Conservation (phyloP, 345 rosid species). For the Anastatica hierochuntica region DNA sequence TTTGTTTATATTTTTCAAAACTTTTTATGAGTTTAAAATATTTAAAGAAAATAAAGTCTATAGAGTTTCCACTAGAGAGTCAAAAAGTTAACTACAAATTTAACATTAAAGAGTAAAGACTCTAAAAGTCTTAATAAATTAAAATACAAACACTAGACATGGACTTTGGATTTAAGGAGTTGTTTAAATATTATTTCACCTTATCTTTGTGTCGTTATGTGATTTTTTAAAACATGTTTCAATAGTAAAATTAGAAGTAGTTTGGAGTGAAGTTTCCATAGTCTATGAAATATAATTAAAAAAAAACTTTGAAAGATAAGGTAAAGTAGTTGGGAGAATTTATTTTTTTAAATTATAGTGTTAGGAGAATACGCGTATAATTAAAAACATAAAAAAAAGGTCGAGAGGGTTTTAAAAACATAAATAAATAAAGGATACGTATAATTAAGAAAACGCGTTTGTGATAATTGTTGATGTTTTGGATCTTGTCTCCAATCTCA, state of each 20-base stretch:
- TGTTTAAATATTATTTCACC: too few relatives aligned
- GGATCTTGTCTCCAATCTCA: conserved; percentile 21
- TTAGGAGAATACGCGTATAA: conserved; percentile 19
- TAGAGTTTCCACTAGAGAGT: not conserved
- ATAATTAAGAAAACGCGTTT: conserved; percentile 32
- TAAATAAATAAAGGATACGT: too few relatives aligned
- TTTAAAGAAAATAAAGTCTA: too few relatives aligned
- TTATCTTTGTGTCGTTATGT: not conserved
- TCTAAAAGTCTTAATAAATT: too few relatives aligned
- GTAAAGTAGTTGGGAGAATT: not conserved
- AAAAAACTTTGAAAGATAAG: not conserved
- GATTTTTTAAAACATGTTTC: not conserved
- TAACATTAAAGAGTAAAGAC: too few relatives aligned
- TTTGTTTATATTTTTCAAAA: too few relatives aligned
- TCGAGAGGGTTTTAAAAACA: not conserved
- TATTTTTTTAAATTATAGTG: too few relatives aligned
- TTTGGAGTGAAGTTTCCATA: not conserved
- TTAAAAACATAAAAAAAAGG: conserved; percentile 1
- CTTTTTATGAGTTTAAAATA: too few relatives aligned
- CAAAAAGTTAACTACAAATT: too few relatives aligned
- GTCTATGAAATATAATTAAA: not conserved
- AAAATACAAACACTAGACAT: too few relatives aligned
- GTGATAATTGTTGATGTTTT: conserved; percentile 26
- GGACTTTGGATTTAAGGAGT: too few relatives aligned
- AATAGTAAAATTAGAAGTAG: not conserved